These are phyloP conservation scores for Cutaneotrichosporon spelunceum DNA, from an alignment of 1,284 basidiomycete species.

Conservation along the genomic window DNA sequence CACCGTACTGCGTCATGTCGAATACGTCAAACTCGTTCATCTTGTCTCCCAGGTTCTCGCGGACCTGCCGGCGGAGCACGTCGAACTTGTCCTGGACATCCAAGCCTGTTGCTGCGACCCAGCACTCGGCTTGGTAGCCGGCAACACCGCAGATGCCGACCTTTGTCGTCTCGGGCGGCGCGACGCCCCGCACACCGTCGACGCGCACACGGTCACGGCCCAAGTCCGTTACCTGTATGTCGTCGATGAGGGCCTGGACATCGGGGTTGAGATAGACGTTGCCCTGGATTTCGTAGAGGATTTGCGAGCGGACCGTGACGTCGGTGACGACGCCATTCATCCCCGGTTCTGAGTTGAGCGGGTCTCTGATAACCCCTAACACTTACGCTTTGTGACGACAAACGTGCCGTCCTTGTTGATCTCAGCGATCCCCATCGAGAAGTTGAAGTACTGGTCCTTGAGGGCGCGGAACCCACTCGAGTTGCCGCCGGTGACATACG, in stretches of 20 bases:
- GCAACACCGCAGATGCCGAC: slow-evolving; percentile 30
- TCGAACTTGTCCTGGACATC: slow-evolving; percentile 31
- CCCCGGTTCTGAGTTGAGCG: slow-evolving; percentile 6
- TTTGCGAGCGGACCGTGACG: slow-evolving; percentile 20
- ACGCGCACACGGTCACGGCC: slow-evolving; percentile 28
- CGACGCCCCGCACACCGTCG: slow-evolving; percentile 25
- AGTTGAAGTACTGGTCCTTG: slow-evolving; percentile 25
- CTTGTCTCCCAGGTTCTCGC: slow-evolving; percentile 8
- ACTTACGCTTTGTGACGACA: slow-evolving; percentile 26
- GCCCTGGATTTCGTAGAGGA: slow-evolving; percentile 29
- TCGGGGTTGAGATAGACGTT: slow-evolving; percentile 35
- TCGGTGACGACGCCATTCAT: slow-evolving; percentile 21
- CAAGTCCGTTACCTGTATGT: slow-evolving; percentile 22
- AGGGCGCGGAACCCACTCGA: slow-evolving; percentile 28
- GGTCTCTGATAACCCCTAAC: too few relatives aligned
- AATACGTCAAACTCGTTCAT: slow-evolving; percentile 14
- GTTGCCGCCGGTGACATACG: slow-evolving; percentile 35
- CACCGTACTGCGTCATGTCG: slow-evolving; percentile 31
- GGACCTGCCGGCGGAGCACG: slow-evolving; percentile 27
- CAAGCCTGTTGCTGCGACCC: slow-evolving; percentile 25
- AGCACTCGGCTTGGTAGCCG: slow-evolving; percentile 31
- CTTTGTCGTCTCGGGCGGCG: slow-evolving; percentile 35
- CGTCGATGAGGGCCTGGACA: slow-evolving; percentile 29
- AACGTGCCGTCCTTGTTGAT: slow-evolving; percentile 29
- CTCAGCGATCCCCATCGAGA: slow-evolving; percentile 35